A percentile compares a stretch with the other conserved stretches of the same genome.
phyloP scores from a whole-genome alignment of 148 eudicot species.

The Camellia sinensis region DNA sequence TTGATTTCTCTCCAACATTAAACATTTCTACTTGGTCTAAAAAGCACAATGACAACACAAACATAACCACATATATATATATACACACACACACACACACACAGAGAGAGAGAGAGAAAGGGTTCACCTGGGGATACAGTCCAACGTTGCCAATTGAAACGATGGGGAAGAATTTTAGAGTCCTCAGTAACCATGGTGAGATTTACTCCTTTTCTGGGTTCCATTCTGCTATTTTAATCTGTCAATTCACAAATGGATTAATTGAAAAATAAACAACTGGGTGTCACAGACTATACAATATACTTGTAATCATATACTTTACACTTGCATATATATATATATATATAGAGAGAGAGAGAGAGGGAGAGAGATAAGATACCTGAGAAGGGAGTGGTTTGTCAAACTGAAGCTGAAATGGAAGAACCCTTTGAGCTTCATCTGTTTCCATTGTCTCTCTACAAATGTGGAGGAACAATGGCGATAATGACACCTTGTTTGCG shows the following conservation, averaged over 20 bases:
- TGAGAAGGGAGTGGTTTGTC: slow-evolving; percentile 91
- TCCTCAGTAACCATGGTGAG: slow-evolving; percentile 99
- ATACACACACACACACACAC: too few relatives aligned
- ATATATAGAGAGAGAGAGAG: neutral
- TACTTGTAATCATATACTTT: neutral
- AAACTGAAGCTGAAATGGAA: slow-evolving; percentile 97
- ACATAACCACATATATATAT: neutral
- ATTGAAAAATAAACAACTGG: slow-evolving; percentile 7
- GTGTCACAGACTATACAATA: neutral
- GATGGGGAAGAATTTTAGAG: slow-evolving; percentile 80
- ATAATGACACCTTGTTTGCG: too few relatives aligned
- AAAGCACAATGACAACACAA: neutral
- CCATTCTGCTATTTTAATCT: slow-evolving; percentile 92
- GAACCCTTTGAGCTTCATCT: slow-evolving; percentile 48
- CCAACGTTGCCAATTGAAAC: slow-evolving; percentile 99
- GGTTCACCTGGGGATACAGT: slow-evolving; percentile 67
- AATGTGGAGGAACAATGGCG: too few relatives aligned
- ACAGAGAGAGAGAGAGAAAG: neutral
- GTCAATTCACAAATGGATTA: neutral
- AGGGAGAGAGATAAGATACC: slow-evolving; percentile 29
- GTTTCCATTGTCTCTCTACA: slow-evolving; percentile 45
- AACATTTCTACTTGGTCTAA: neutral
- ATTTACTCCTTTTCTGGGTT: slow-evolving; percentile 90
- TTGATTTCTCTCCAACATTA: neutral
- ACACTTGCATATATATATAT: neutral